Evolutionary conservation across 768 basidiomycete species (phyloP).

Genomic region (Suillus decipiens): DNA sequence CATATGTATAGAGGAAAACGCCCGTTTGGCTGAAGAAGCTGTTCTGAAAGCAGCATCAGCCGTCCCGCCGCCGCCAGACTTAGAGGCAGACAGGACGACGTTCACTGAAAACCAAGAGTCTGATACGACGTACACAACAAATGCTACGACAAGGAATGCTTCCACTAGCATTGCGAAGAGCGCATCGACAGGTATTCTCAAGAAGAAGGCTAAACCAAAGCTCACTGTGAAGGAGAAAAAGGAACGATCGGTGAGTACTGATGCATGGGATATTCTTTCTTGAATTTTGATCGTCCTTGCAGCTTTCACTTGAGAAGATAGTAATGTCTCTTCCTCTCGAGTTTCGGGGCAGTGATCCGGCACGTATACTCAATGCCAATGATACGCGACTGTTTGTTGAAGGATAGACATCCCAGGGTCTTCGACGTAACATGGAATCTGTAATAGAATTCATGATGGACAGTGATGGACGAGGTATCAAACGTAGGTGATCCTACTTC

Average conservation of each 20-base stretch:
- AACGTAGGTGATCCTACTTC: constrained; percentile 40
- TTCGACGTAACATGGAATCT: constrained; percentile 77
- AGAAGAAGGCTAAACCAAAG: constrained; percentile 64
- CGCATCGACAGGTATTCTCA: constrained; percentile 42
- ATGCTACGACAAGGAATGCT: constrained; percentile 24
- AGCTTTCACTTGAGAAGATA: constrained; percentile 69
- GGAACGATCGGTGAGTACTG: constrained; percentile 62
- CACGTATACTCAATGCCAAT: constrained; percentile 38
- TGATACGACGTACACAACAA: constrained; percentile 38
- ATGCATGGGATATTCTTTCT: background rate
- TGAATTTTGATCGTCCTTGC: background rate
- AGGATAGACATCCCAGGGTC: constrained; percentile 44
- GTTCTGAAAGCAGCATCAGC: constrained; percentile 42
- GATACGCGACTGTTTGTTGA: background rate
- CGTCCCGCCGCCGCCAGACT: constrained; percentile 27
- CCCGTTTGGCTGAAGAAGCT: constrained; percentile 51
- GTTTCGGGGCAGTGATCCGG: constrained; percentile 87
- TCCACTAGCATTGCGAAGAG: constrained; percentile 44
- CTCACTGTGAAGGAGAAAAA: constrained; percentile 81
- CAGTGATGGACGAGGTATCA: constrained; percentile 57
- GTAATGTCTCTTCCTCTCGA: constrained; percentile 82
- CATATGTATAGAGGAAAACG: constrained; percentile 54
- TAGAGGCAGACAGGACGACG: constrained; percentile 34
- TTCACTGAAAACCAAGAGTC: constrained; percentile 30
- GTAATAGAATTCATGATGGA: constrained; percentile 80